These are phyloP conservation scores for Peronosclerospora sorghi DNA, from an alignment of 352 stramenopile genomes.

Conservation along the genomic window DNA sequence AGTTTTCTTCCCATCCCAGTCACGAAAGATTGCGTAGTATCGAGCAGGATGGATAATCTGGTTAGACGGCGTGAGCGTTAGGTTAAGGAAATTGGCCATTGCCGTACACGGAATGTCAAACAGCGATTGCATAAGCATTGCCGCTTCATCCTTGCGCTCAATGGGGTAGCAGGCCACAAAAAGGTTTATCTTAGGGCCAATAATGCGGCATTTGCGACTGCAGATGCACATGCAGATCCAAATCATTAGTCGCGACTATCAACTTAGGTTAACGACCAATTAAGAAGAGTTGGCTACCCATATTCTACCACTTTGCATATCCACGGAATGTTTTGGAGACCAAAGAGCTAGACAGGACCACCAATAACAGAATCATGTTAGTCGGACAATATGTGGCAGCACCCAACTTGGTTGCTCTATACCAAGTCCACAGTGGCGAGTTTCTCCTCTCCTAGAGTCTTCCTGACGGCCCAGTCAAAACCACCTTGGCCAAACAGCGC, in stretches of 20 bases:
- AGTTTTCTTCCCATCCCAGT: slow-evolving; percentile 86
- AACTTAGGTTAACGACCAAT: too few species aligned
- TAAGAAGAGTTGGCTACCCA: slow-evolving; percentile 24
- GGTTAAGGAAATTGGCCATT: slow-evolving; percentile 88
- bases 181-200: slow-evolving; percentile 84
- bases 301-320: slow-evolving; percentile 89
- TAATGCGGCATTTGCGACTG: slow-evolving; percentile 83
- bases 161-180: slow-evolving; percentile 87
- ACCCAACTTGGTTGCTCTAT: not conserved
- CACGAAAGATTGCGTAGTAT: slow-evolving; percentile 89
- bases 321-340: slow-evolving; percentile 90
- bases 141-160: slow-evolving; percentile 66
- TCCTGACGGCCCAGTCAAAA: slow-evolving; percentile 88
- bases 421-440: slow-evolving; percentile 53
- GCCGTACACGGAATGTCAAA: slow-evolving; percentile 88
- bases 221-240: not conserved
- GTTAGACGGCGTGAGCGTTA: slow-evolving; percentile 89
- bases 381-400: not conserved
- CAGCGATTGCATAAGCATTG: slow-evolving; percentile 73
- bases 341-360: slow-evolving; percentile 62
- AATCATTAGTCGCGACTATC: not conserved
- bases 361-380: not conserved
- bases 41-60: slow-evolving; percentile 89
- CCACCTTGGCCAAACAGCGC: slow-evolving; percentile 87
- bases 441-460: slow-evolving; percentile 62